Base-by-base conservation (phyloP, 306 rosid species). In the Begonia fuchsioides region DNA sequence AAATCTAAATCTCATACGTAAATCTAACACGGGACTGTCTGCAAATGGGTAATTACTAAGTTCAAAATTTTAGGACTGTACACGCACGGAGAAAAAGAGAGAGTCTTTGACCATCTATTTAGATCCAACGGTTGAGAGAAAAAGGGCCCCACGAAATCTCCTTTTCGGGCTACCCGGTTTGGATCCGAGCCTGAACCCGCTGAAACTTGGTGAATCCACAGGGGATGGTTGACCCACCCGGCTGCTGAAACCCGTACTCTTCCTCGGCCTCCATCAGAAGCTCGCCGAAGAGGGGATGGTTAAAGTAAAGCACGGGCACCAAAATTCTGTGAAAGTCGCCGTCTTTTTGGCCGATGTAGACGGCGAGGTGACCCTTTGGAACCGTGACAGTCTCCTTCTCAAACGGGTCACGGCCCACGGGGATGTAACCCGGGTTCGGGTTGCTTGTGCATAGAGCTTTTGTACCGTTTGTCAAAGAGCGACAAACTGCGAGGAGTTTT, bases 351-450 rank as follows among this genome's bases (percentile, higher is more conserved):
- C 87, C 95, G 38, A 90, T 87, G 62, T 90, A 90, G 0, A 90
- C 94, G 3, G 95, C 98, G 68, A 79, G 54, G 52, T 85, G 77
- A 1, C 98, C 98, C 58, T 82, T 90, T 0, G 98, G 98, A 9
- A 85, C 92, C 11, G 72, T 17, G 12, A 39, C 17, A 1, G 60
- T n/a, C 46, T 47, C 54, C 35, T 13, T 49, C 1, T 49, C 52
- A 26, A 26, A 26, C 47, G 56, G 66, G 38, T 67, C 76, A 8
- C 66, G 59, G 9, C 73, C 87, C 15, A 90, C 0, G 15, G 57
- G 78, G 0, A 32, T 2, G 20, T 81, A 81, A 15, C 77, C 69
- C 62, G 68, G 47, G 17, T 79, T 61, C 13, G 49, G 46, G n/a
- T 38, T 76, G 13, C n/a, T 15, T 10, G 38, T 13, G 11, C 95